Evolutionary conservation across 1,284 basidiomycete genomes (phyloP), one percentile per base, ranked within the genome.

Genomic region (Hemileia vastatrix): DNA sequence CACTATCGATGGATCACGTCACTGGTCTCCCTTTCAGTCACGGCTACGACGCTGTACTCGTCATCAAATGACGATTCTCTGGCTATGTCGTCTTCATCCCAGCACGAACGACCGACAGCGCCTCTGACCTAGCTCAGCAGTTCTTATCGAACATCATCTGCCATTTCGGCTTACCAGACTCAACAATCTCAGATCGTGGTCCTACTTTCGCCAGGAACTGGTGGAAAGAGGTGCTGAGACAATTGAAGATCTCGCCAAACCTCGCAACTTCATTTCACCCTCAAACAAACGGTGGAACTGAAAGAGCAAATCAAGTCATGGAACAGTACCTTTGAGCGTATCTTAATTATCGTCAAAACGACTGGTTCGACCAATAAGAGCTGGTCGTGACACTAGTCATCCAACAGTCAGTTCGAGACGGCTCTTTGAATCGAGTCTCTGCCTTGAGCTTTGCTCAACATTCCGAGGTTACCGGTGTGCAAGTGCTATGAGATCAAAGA

Each of bases 11-110:
- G 65, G 67, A 68, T 49, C 43, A 58, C 33, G 24, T 55, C 23
- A 71, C 79, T 5, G 72, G 73, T 0, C 67, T 76, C 11, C 76
- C 80, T 60, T 72, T 79, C 58, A 79, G 81, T 55, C 21, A 74
- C 11, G 79, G 77, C 0, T 76, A 67, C 33, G 68, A 81, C 57
- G 48, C 68, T 0, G 76, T 82, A 32, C 57, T 80, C 0, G 76
- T 77, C 0, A 59, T 80, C 0, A 73, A 79, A 0, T 77, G 81
- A 61, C 51, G 66, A 0, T 71, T 79, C 6, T 76, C 71, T 0
- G 79, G 78, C 68, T 60, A 66, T 64, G 65, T 63, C 19, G 57
- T 71, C 51, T 66, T 77, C 47, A 67, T 75, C 48, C 77, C 78
- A 2, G 32, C 57, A 24, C 13, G 43, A 5, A 58, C 56, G 18